These are phyloP conservation scores for Pythium brassicae DNA, from an alignment of 352 stramenopile genomes.

Conservation along the genomic window DNA sequence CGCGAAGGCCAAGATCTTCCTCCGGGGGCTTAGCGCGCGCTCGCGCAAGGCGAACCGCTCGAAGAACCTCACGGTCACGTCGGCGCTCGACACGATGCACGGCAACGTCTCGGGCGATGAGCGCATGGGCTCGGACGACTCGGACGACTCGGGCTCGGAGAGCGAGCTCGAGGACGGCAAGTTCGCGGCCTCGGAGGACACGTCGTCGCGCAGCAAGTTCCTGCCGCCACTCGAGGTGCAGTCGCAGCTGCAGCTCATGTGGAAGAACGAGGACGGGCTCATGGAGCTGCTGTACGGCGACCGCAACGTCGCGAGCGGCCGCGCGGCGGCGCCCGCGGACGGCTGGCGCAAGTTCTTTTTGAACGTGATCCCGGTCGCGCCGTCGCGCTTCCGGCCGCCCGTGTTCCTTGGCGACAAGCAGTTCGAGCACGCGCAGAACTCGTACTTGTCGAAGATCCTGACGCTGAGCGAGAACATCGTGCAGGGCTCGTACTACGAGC, in stretches of 20 bases:
- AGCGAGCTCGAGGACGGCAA: conserved; percentile 28
- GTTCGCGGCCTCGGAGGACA: conserved; percentile 58
- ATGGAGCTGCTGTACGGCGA: conserved; percentile 93
- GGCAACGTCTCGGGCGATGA: conserved; percentile 58
- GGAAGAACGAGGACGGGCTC: conserved; percentile 89
- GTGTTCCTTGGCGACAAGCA: conserved; percentile 94
- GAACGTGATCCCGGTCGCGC: conserved; percentile 94
- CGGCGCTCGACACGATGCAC: conserved; percentile 76
- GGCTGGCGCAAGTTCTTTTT: conserved; percentile 96
- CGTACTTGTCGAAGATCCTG: conserved; percentile 94
- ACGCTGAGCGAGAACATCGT: conserved; percentile 88
- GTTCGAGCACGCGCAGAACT: conserved; percentile 98
- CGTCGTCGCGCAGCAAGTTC: conserved; percentile 87
- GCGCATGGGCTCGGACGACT: conserved; percentile 21
- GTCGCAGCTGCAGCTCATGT: conserved; percentile 94
- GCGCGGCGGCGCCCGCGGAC: conserved; percentile 30
- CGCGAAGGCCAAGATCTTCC: conserved; percentile 97
- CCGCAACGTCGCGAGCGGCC: conserved; percentile 62
- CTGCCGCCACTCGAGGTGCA: conserved; percentile 95
- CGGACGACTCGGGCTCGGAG: conserved; percentile 32
- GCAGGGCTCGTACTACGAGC: conserved; percentile 65
- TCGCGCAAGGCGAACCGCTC: conserved; percentile 79
- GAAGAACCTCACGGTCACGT: conserved; percentile 80
- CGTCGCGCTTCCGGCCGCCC: conserved; percentile 97
- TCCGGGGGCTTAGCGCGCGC: conserved; percentile 80